Conservation (phyloP, 2,329 filamentous ascomycete genomes). For the Colletotrichum shisoi region DNA sequence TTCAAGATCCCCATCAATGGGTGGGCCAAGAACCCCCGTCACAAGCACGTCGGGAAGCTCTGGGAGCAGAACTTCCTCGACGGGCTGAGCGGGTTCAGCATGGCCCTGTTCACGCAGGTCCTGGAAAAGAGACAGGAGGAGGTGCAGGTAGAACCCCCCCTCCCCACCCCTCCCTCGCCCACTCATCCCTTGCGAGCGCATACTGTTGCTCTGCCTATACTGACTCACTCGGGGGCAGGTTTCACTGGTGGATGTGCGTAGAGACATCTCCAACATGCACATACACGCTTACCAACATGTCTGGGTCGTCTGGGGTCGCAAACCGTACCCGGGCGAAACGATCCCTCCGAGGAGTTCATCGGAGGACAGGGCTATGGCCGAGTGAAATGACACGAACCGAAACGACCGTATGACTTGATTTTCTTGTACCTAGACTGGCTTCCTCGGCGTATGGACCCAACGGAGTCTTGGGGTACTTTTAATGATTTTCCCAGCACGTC, state of each 20-base stretch:
- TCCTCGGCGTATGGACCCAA: neutral
- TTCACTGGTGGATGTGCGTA: slow-evolving; percentile 58
- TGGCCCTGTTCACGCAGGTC: slow-evolving; percentile 53
- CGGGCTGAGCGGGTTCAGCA: slow-evolving; percentile 57
- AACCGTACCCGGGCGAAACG: slow-evolving; percentile 53
- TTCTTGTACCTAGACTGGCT: neutral
- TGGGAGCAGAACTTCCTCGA: slow-evolving; percentile 56
- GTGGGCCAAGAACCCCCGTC: slow-evolving; percentile 59
- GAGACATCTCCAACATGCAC: slow-evolving; percentile 55
- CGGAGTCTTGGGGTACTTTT: neutral
- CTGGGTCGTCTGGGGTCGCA: slow-evolving; percentile 61
- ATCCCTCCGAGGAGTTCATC: neutral
- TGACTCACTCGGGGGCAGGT: slow-evolving; percentile 48
- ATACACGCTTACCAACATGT: slow-evolving; percentile 60
- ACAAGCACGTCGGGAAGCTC: slow-evolving; percentile 55
- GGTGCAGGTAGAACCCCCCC: slow-evolving; percentile 54
- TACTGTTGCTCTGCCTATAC: slow-evolving; percentile 21
- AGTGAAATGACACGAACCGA: neutral
- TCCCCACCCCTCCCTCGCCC: neutral
- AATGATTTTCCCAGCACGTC: neutral
- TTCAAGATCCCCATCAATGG: slow-evolving; percentile 64
- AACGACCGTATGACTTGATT: slow-evolving; percentile 20
- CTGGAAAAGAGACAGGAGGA: slow-evolving; percentile 54
- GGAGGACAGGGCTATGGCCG: neutral
- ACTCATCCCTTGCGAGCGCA: neutral